phyloP scores from a whole-genome alignment of 2,329 filamentous ascomycete species.

The Cladosporium sp. region DNA sequence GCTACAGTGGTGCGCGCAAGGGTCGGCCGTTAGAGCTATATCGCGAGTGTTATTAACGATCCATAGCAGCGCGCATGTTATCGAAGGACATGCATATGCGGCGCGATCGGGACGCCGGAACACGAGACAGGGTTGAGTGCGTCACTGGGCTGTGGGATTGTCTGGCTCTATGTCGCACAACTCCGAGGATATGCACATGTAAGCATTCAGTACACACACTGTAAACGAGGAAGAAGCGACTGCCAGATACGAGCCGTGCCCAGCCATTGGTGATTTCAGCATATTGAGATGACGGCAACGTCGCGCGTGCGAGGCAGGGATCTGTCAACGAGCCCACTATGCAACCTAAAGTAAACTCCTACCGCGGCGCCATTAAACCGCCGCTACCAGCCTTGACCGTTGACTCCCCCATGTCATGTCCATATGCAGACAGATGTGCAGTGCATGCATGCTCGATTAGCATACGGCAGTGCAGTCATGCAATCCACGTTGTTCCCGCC shows the following conservation, averaged over 20 bases:
- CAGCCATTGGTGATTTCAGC: not conserved
- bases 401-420: not conserved
- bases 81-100: constrained; percentile 3
- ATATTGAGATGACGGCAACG: not conserved
- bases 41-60: constrained; percentile 13
- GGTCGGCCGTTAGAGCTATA: constrained; percentile 16
- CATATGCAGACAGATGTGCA: not conserved
- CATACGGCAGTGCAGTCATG: not conserved
- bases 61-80: constrained; percentile 11
- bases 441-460: not conserved
- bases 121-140: not conserved
- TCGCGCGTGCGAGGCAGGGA: not conserved
- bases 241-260: not conserved
- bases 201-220: not conserved
- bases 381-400: not conserved
- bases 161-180: not conserved
- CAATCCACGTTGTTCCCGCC: not conserved
- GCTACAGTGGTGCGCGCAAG: constrained; percentile 8
- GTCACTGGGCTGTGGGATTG: not conserved
- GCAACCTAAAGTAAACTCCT: not conserved
- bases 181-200: too few relatives aligned
- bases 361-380: not conserved
- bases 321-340: not conserved
- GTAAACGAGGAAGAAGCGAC: not conserved
- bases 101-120: constrained; percentile 1